Evolutionary conservation across 169 alveolate genomes (phyloP).

Genomic region (Eimeria praecox): DNA sequence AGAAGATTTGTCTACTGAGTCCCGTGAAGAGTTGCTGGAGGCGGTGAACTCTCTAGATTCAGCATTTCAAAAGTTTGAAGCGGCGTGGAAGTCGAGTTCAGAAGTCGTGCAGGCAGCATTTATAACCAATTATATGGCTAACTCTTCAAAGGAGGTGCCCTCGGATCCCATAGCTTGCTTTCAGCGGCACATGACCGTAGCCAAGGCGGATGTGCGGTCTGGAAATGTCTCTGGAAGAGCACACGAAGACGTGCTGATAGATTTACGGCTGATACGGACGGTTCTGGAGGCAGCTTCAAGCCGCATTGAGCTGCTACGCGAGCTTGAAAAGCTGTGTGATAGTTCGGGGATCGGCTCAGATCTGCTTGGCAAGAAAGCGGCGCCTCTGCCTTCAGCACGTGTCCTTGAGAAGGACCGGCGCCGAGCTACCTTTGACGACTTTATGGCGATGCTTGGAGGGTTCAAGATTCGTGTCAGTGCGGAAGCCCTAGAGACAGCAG

Average conservation of each 20-base stretch:
- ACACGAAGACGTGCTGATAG: neutral
- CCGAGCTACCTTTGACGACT: slow-evolving; percentile 17
- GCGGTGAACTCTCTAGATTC: neutral
- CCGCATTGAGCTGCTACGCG: slow-evolving; percentile 4
- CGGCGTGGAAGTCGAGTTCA: neutral
- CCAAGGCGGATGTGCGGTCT: neutral
- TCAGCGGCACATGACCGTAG: neutral
- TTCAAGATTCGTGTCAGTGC: neutral
- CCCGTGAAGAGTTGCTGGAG: neutral
- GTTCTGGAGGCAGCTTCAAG: neutral
- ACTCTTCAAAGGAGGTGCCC: neutral
- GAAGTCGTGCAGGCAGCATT: slow-evolving; percentile 11
- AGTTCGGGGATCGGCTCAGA: slow-evolving; percentile 10
- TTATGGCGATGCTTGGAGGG: neutral
- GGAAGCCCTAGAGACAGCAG: neutral
- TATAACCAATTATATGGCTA: neutral
- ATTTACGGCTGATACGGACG: neutral
- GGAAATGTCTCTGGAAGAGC: too few species aligned
- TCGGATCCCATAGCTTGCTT: neutral
- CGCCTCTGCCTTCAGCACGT: neutral
- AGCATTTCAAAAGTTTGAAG: neutral
- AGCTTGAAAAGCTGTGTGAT: slow-evolving; percentile 12
- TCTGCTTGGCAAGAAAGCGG: slow-evolving; percentile 43
- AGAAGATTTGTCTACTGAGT: neutral
- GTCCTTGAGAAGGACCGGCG: neutral